Evolutionary conservation across 2,329 filamentous ascomycete genomes (phyloP).

Genomic region (Beauveria sp.): DNA sequence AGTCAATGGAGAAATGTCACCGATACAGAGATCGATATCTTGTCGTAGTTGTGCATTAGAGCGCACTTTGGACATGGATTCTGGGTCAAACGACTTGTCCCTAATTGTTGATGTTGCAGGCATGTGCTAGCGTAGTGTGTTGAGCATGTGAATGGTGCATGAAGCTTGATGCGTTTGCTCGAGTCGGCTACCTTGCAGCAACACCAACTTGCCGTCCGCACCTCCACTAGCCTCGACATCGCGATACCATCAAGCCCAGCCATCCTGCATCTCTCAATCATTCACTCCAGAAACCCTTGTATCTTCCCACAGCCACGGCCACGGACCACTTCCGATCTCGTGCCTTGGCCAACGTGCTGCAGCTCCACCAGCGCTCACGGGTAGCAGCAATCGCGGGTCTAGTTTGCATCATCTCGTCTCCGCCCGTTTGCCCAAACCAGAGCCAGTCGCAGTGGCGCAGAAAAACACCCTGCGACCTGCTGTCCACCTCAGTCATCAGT

Average conservation of each 20-base stretch:
- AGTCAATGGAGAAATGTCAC: not conserved
- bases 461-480: not conserved
- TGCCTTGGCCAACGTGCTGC: not conserved
- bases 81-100: not conserved
- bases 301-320: not conserved
- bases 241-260: not conserved
- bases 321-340: not conserved
- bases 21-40: not conserved
- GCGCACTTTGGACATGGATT: not conserved
- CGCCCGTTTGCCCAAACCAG: not conserved
- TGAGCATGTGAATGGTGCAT: no score
- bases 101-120: not conserved
- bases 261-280: not conserved
- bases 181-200: no score
- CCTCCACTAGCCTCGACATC: no score
- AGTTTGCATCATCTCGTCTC: conserved; percentile 7
- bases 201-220: no score
- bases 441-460: not conserved
- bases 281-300: no score
- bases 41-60: not conserved
- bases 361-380: not conserved
- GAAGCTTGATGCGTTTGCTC: no score
- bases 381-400: conserved; percentile 4
- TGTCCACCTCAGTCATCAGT: not conserved
- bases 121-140: not conserved